phyloP scores from a whole-genome alignment of 2,329 filamentous ascomycete species.

The Chaetomium globosum region DNA sequence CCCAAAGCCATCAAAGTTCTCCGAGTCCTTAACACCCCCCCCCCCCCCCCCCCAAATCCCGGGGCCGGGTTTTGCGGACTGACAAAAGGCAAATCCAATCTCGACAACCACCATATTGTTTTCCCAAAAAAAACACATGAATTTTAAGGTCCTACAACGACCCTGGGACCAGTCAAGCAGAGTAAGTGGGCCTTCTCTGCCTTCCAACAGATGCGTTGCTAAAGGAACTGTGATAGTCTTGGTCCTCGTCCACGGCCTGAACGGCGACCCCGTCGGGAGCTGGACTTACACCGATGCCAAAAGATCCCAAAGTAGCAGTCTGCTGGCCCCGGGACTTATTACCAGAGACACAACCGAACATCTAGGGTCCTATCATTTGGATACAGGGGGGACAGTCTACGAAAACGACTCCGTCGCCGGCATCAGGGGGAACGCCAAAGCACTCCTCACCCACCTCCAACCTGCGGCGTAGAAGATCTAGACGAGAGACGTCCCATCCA shows the following conservation, averaged over 20 bases:
- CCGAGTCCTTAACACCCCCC: too few relatives aligned
- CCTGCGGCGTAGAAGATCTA: neutral
- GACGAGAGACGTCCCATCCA: neutral
- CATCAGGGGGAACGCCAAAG: conserved; percentile 12
- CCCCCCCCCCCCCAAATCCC: too few relatives aligned
- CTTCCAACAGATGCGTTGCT: neutral
- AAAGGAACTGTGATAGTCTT: neutral
- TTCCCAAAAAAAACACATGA: neutral
- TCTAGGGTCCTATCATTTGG: conserved; percentile 11
- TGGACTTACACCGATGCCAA: conserved; percentile 5
- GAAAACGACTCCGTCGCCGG: conserved; percentile 4
- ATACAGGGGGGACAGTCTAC: conserved; percentile 20
- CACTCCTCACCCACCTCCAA: neutral
- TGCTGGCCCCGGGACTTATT: conserved; percentile 14
- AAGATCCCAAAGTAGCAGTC: neutral
- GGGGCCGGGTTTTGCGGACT: too few relatives aligned
- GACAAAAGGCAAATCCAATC: neutral
- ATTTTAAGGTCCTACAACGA: neutral
- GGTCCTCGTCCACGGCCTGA: conserved; percentile 19
- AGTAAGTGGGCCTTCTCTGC: neutral
- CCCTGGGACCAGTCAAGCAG: neutral
- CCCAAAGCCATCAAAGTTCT: neutral
- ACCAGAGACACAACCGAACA: neutral
- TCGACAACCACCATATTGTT: neutral
- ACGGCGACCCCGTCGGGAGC: conserved; percentile 12